Percentiles rank a stretch among this genome's conserved stretches.
These are phyloP conservation scores for Diaporthe destruens DNA, from an alignment of 2,329 filamentous ascomycete genomes.

Conservation along the genomic window DNA sequence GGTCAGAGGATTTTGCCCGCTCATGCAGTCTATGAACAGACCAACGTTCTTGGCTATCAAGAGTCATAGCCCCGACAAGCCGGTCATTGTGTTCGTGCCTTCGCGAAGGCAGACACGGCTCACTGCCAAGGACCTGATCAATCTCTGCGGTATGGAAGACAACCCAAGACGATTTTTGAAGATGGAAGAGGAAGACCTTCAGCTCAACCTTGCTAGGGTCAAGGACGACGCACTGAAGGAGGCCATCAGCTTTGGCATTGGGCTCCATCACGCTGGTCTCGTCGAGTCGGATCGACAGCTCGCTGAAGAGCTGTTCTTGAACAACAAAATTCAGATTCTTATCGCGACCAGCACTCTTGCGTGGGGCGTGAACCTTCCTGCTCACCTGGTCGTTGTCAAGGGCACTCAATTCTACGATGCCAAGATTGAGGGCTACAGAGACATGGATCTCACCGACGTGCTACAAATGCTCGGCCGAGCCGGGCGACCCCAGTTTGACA, in stretches of 20 bases:
- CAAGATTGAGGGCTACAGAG: slow-evolving; percentile 96
- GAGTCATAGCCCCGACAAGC: slow-evolving; percentile 94
- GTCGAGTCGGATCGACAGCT: slow-evolving; percentile 94
- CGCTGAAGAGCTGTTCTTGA: slow-evolving; percentile 92
- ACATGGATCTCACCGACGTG: slow-evolving; percentile 99
- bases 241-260: slow-evolving; percentile 97
- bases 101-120: slow-evolving; percentile 94
- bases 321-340: slow-evolving; percentile 98
- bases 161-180: slow-evolving; percentile 92
- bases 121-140: slow-evolving; percentile 96
- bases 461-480: slow-evolving; percentile 97
- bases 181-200: slow-evolving; percentile 95
- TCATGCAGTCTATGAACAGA: slow-evolving; percentile 99
- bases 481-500: slow-evolving; percentile 95
- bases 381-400: slow-evolving; percentile 97
- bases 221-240: slow-evolving; percentile 95
- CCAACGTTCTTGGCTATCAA: slow-evolving; percentile 98
- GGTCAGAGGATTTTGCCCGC: slow-evolving; percentile 91
- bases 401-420: slow-evolving; percentile 98
- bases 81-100: slow-evolving; percentile 97
- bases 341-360: slow-evolving; percentile 96
- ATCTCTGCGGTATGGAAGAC: slow-evolving; percentile 98
- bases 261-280: slow-evolving; percentile 95
- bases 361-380: slow-evolving; percentile 98
- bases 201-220: slow-evolving; percentile 86